phyloP scores from a whole-genome alignment of 2,329 filamentous ascomycete species.

The Aspergillus vadensis region DNA sequence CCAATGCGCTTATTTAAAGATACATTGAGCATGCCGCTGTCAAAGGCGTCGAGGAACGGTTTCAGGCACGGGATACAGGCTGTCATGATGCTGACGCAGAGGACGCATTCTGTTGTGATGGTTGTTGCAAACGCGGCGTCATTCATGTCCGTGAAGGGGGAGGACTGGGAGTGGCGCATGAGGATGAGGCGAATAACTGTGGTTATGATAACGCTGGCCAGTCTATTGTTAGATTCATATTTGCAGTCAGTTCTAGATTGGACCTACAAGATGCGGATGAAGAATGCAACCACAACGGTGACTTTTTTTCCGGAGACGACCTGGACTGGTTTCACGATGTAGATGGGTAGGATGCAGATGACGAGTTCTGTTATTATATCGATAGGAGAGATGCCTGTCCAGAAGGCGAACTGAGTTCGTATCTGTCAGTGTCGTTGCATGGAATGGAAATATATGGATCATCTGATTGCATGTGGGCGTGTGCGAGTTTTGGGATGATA shows the following conservation, averaged over 20 bases:
- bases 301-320: not conserved
- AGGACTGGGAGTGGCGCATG: not conserved
- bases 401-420: not conserved
- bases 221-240: too few species aligned
- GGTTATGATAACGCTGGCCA: not conserved
- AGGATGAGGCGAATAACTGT: not conserved
- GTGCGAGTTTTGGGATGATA: too few species aligned
- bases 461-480: too few species aligned
- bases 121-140: not conserved
- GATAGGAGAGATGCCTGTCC: not conserved
- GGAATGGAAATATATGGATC: not conserved
- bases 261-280: conserved; percentile 1
- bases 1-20: not conserved
- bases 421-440: not conserved
- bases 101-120: conserved; percentile 1
- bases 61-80: conserved; percentile 5
- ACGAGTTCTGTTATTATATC: not conserved
- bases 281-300: not conserved
- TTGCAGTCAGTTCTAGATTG: not conserved
- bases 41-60: conserved; percentile 3
- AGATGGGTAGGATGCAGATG: not conserved
- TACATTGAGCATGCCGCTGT: not conserved
- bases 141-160: not conserved
- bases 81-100: conserved; percentile 1
- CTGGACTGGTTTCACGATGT: not conserved